Evolutionary conservation across 768 basidiomycete species (phyloP), one percentile per base, ranked within the genome.

Genomic region (Naganishia kalamii): DNA sequence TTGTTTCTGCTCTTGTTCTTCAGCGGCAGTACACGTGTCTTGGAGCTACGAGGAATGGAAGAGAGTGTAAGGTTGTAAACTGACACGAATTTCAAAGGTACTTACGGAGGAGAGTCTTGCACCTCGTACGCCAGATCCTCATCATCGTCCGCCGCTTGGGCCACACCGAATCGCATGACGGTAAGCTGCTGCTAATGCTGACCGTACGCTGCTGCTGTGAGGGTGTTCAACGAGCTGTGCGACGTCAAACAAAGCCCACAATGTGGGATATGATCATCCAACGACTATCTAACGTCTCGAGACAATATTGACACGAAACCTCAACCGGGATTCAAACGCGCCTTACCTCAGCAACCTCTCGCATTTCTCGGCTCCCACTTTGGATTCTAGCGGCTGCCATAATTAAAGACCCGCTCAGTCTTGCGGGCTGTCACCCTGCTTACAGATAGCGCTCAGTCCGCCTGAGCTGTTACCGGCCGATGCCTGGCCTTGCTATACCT

Each of bases 121-220:
- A 57, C 54, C 32, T 57, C 54, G 15, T 40, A 57, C 11, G 54
- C 54, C 54, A 57, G 37, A 40, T 57, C 54, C n/a, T 57, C 54
- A 17, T 57, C 54, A 7, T 57, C 54, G 12, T 57, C 54, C 35
- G 35, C 37, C 21, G 54, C 19, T 35, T 57, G 35, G 37, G 54
- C 54, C 10, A 57, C 54, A 32, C 54, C 54, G 23, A 57, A 57
- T 21, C 54, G 33, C 54, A 57, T 57, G 2, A n/a, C 40, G 1
- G 48, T 19, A 29, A 19, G 29, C 8, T 19, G 7, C 48, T 50
- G 4, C 7, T 11, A 41, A 10, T 19, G 40, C 11, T 41, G 11
- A 41, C 40, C 40, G 40, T 41, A 41, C 40, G 10, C 11, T 41
- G 10, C 40, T 41, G 40, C 40, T 41, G 40, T 40, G 37, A 40